phyloP scores from a whole-genome alignment of 495 filamentous ascomycete species.

The Podospora conica region DNA sequence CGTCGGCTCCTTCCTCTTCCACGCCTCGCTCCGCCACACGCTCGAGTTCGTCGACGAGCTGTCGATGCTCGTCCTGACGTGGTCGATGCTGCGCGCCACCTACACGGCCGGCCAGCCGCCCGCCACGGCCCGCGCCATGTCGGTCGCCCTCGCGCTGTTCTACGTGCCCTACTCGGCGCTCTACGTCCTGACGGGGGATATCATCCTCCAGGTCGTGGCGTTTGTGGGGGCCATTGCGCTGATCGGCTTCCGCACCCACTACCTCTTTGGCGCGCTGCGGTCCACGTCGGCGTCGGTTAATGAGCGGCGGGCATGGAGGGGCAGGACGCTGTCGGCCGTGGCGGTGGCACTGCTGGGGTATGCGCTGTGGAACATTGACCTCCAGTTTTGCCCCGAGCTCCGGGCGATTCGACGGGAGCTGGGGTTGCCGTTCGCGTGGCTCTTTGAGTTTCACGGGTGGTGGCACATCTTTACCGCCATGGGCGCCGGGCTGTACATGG shows the following conservation, averaged over 20 bases:
- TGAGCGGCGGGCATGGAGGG: conserved; percentile 14
- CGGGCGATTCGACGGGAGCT: conserved; percentile 29
- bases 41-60: conserved; percentile 16
- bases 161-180: conserved; percentile 29
- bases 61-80: conserved; percentile 47
- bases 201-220: conserved; percentile 24
- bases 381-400: conserved; percentile 35
- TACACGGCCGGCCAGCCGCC: conserved; percentile 37
- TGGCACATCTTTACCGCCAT: conserved; percentile 53
- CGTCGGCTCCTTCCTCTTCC: conserved; percentile 13
- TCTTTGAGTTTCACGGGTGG: conserved; percentile 56
- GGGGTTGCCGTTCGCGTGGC: conserved; percentile 48
- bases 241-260: conserved; percentile 14
- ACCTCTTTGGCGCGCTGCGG: conserved; percentile 17
- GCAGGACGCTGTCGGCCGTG: conserved; percentile 11
- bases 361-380: conserved; percentile 46
- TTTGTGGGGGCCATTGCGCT: conserved; percentile 16
- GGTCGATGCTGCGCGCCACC: conserved; percentile 45
- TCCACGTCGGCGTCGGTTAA: conserved; percentile 10
- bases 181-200: conserved; percentile 32
- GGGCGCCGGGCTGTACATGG: conserved; percentile 30
- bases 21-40: conserved; percentile 10
- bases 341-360: conserved; percentile 34
- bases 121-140: conserved; percentile 21
- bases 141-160: conserved; percentile 19